Evolutionary conservation across 2,329 filamentous ascomycete genomes (phyloP).

Genomic region (Fusarium pininemorale): DNA sequence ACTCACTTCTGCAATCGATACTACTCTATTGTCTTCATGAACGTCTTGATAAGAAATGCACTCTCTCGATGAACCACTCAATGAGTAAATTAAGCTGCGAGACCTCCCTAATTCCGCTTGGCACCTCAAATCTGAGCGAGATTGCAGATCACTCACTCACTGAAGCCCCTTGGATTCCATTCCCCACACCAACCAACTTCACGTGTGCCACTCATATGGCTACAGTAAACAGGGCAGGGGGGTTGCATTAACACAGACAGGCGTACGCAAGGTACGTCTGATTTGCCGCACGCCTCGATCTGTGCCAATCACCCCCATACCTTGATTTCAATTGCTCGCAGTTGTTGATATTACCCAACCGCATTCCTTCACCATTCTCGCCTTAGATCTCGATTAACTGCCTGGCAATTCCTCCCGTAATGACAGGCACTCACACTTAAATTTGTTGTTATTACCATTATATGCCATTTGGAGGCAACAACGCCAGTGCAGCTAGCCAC

Average conservation of each 20-base stretch:
- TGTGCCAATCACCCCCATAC: background rate
- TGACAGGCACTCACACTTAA: background rate
- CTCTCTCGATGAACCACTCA: no score
- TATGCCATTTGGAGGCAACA: background rate
- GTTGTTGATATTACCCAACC: background rate
- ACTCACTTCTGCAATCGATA: background rate
- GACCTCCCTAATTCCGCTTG: no score
- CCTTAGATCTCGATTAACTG: accelerated
- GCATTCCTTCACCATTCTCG: background rate
- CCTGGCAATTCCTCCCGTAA: no score
- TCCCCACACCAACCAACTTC: background rate
- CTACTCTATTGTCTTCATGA: background rate
- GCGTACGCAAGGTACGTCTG: no score
- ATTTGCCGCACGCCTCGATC: background rate
- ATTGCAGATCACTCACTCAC: background rate
- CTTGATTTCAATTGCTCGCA: background rate
- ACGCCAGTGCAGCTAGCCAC: background rate
- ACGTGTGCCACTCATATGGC: background rate
- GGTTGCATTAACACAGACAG: background rate
- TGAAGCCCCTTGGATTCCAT: background rate
- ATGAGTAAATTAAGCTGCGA: no score
- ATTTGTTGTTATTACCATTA: background rate
- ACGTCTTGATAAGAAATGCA: no score
- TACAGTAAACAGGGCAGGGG: background rate
- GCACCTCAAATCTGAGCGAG: background rate